These are phyloP conservation scores for Ophiocordyceps camponoti-saundersi DNA, from an alignment of 2,329 filamentous ascomycete genomes.

Conservation along the genomic window DNA sequence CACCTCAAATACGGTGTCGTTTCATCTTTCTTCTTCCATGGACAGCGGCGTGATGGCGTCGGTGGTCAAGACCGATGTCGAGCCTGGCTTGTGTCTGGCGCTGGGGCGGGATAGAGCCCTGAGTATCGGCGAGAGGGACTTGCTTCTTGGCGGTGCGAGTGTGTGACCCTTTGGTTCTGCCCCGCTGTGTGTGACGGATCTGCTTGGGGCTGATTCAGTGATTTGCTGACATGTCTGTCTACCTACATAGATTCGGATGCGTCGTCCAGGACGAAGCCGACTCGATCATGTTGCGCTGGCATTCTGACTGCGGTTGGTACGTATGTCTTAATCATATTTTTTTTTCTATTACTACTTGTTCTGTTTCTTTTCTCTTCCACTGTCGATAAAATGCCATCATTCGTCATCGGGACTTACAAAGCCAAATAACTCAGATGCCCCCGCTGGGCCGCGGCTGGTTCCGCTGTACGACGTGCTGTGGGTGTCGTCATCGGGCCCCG, in stretches of 20 bases:
- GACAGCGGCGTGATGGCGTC: not conserved
- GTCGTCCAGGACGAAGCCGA: too few species aligned
- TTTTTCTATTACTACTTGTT: not conserved
- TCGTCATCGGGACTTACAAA: too few species aligned
- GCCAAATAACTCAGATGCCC: constrained; percentile 5
- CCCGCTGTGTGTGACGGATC: not conserved
- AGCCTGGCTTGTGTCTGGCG: constrained; percentile 10
- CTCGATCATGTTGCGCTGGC: not conserved
- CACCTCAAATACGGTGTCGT: too few species aligned
- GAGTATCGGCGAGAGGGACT: constrained; percentile 12
- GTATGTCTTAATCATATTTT: not conserved
- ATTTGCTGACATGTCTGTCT: too few species aligned
- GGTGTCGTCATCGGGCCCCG: constrained; percentile 45
- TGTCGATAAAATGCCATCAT: too few species aligned
- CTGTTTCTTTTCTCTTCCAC: not conserved
- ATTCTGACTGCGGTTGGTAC: not conserved
- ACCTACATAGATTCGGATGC: too few species aligned
- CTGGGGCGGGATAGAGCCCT: constrained; percentile 15
- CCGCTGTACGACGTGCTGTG: constrained; percentile 75
- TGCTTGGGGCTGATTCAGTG: too few species aligned
- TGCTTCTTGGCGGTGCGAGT: constrained; percentile 17
- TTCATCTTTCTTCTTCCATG: too few species aligned
- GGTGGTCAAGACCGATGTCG: constrained; percentile 1
- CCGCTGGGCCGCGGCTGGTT: constrained; percentile 24
- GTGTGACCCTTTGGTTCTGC: not conserved